Evolutionary conservation across 2,329 filamentous ascomycete genomes (phyloP), one percentile per base, ranked within the genome.

Genomic region (Pestalotiopsis sp.): DNA sequence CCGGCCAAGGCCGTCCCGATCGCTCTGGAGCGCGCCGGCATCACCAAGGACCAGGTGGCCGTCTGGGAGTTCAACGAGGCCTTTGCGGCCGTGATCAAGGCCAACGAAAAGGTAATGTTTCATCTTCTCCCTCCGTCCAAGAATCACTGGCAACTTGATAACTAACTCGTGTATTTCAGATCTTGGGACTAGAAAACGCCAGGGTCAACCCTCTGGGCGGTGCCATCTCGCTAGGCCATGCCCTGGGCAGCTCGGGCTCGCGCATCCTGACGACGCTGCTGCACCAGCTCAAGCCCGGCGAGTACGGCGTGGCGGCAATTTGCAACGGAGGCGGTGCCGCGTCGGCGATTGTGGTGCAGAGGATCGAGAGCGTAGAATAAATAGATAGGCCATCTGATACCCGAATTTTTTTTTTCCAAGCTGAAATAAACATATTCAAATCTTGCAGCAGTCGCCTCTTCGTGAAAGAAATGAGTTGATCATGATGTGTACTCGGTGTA

Each of bases 41-140:
- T 99, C 73, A 93, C 90, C 72, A 94, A 95, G 82, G 92, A 97
- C 61, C 93, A 98, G 80, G 94, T 99, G 60, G 91, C 95, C 4
- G 84, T 98, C 25, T 98, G 96, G 95, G 96, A 98, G 80, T 97
- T 99, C 82, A 99, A 99, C 80, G 96, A 99, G 83, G 96, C 96
- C 0, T 99, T 99, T 78, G 95, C 96, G 36, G 93, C 93, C 4
- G 95, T 98, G 38, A 96, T 98, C 80, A 94, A 96, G 79, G 95
- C 95, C 57, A 98, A 98, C 78, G 92, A 93, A 76, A 95, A 97
- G 89, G 91, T 91, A 76, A 71, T 73, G 67, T 36, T n/a, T n/a
- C 6, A 23, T 27, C 14, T n/a, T 14, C 31, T n/a, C 12, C 17
- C 27, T 25, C 58, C 39, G 14, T 31, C 49, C 64, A 17, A 52